A percentile compares a stretch with the other conserved stretches of the same genome.
phyloP scores from a whole-genome alignment of 2,329 filamentous ascomycete genomes.

The Zalaria sp. region DNA sequence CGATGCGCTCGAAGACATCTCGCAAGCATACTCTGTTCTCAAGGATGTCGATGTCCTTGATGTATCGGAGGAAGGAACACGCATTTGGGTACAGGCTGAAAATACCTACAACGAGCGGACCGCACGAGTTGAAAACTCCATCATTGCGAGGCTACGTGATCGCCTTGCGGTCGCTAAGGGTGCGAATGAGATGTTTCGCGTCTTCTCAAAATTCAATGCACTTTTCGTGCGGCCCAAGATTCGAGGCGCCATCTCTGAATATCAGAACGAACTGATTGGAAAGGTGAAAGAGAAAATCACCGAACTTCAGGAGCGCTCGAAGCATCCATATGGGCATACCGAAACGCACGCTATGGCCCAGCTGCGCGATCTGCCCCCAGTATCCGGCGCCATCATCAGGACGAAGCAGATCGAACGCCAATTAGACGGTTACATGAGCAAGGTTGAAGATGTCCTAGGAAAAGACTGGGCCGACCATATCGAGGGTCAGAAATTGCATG shows the following conservation, averaged over 20 bases:
- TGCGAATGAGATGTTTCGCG: constrained; percentile 98
- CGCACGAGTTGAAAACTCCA: constrained; percentile 93
- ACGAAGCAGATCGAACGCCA: constrained; percentile 94
- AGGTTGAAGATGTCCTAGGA: constrained; percentile 95
- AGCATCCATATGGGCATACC: constrained; percentile 96
- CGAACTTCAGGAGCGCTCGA: constrained; percentile 88
- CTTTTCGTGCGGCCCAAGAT: constrained; percentile 99
- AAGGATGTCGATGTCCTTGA: constrained; percentile 93
- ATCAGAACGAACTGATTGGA: constrained; percentile 94
- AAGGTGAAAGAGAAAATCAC: constrained; percentile 96
- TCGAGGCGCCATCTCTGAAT: constrained; percentile 91
- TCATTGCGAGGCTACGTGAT: constrained; percentile 86
- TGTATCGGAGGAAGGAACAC: constrained; percentile 77
- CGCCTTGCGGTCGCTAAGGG: constrained; percentile 90
- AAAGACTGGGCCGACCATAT: constrained; percentile 88
- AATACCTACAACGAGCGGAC: constrained; percentile 96
- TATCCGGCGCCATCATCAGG: constrained; percentile 96
- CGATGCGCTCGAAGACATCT: constrained; percentile 91
- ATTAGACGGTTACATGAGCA: constrained; percentile 92
- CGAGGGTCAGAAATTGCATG: constrained; percentile 85
- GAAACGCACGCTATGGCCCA: constrained; percentile 98
- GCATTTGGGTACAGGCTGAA: constrained; percentile 86
- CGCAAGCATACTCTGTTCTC: constrained; percentile 83
- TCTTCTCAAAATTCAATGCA: constrained; percentile 99
- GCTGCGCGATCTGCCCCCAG: constrained; percentile 84